Evolutionary conservation across 2,329 filamentous ascomycete species (phyloP).

Genomic region (Zopfia rhizophila): DNA sequence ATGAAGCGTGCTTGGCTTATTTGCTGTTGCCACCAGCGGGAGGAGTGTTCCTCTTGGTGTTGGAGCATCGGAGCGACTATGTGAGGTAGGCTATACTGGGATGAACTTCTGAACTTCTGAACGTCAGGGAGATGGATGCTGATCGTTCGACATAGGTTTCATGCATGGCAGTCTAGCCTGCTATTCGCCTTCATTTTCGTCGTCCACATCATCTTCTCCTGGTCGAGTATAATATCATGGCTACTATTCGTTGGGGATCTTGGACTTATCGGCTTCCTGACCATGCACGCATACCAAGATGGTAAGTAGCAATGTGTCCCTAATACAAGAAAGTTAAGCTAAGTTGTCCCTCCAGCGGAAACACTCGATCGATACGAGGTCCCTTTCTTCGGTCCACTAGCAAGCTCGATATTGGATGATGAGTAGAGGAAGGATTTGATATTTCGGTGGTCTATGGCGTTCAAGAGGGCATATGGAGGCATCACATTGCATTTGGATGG

Average conservation of each 20-base stretch:
- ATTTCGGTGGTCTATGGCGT: too few species aligned
- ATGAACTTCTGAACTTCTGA: conserved; percentile 10
- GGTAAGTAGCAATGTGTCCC: conserved; percentile 64
- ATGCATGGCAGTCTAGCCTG: conserved; percentile 93
- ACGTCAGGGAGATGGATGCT: conserved; percentile 10
- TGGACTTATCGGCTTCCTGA: conserved; percentile 78
- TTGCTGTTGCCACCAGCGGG: conserved; percentile 85
- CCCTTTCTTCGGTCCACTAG: conserved; percentile 84
- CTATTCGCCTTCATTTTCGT: conserved; percentile 79
- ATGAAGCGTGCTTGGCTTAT: conserved; percentile 92
- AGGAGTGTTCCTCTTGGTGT: conserved; percentile 81
- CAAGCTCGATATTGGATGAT: conserved; percentile 90
- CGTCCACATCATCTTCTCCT: conserved; percentile 85
- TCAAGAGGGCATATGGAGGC: too few species aligned
- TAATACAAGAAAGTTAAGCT: too few species aligned
- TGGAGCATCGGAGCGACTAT: conserved; percentile 97
- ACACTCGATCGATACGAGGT: conserved; percentile 79
- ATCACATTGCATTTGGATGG: too few species aligned
- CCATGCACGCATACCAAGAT: conserved; percentile 83
- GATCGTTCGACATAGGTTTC: conserved; percentile 70
- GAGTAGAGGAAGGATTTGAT: too few species aligned
- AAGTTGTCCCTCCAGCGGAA: conserved; percentile 60
- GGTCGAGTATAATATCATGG: conserved; percentile 87
- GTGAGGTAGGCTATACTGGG: conserved; percentile 72
- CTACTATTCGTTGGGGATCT: conserved; percentile 81